Conservation (phyloP, 73 alveolate species). For the Durusdinium trenchii region DNA sequence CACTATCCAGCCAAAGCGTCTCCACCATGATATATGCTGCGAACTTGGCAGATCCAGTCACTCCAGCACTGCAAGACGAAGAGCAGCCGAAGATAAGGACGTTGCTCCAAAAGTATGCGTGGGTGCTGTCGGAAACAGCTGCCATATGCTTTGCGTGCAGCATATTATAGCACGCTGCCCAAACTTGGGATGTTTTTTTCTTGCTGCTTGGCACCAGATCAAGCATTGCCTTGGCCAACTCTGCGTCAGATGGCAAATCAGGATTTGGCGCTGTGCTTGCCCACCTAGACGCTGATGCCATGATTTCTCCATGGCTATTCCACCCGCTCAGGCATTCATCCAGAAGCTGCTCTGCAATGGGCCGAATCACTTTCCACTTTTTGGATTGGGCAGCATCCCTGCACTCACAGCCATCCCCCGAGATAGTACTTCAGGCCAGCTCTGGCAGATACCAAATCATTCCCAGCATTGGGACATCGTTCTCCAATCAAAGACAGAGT, state of each 20-base stretch:
- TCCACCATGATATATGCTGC: not conserved
- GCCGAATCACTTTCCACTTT: not conserved
- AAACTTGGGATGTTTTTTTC: not conserved
- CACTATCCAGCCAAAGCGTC: not conserved
- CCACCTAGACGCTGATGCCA: not conserved
- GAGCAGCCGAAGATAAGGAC: not conserved
- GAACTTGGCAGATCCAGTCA: not conserved
- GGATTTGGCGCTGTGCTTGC: not conserved
- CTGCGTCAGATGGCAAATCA: not conserved
- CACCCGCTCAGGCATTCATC: not conserved
- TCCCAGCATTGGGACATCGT: not conserved
- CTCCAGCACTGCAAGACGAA: not conserved
- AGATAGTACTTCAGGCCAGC: not conserved
- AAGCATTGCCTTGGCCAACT: not conserved
- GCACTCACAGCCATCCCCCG: not conserved
- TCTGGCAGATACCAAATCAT: not conserved
- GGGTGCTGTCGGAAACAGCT: no score
- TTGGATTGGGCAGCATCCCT: not conserved
- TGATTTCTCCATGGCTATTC: not conserved
- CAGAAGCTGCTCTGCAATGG: not conserved
- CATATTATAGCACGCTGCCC: conserved; percentile 35
- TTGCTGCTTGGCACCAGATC: not conserved
- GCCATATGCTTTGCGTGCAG: not conserved
- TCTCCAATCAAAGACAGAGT: not conserved
- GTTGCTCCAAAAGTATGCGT: no score